These are phyloP conservation scores for Starmerella bacillaris DNA, from an alignment of 805 yeast species.

Conservation along the genomic window DNA sequence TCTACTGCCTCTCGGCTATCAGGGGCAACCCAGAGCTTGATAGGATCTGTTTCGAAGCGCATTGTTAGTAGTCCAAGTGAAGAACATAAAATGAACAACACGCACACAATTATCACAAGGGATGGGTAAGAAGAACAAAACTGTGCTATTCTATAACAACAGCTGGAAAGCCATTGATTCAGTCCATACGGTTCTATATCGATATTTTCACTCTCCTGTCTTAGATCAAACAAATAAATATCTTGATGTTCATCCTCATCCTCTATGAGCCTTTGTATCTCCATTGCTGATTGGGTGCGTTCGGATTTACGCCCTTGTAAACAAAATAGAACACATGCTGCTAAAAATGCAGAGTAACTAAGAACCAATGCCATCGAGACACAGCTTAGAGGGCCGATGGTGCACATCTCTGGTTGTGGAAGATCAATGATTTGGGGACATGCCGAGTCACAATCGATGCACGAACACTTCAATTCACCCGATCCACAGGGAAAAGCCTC, in stretches of 20 bases:
- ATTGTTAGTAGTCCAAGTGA: conserved; percentile 36
- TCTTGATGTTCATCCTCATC: conserved; percentile 20
- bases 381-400: conserved; percentile 49
- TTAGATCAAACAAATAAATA: conserved; percentile 13
- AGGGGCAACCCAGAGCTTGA: conserved; percentile 79
- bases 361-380: conserved; percentile 45
- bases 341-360: conserved; percentile 21
- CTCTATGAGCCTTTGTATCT: conserved; percentile 25
- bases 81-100: conserved; percentile 28
- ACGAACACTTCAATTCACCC: conserved; percentile 39
- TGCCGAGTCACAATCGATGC: conserved; percentile 69
- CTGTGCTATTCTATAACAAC: conserved; percentile 35
- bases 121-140: conserved; percentile 48
- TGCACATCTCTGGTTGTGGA: conserved; percentile 35
- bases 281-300: conserved; percentile 7
- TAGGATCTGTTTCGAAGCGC: conserved; percentile 60
- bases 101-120: conserved; percentile 29
- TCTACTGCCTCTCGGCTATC: conserved; percentile 50
- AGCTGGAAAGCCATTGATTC: conserved; percentile 31
- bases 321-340: conserved; percentile 4
- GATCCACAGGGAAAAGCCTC: conserved; percentile 39
- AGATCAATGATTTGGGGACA: conserved; percentile 37
- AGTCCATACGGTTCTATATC: conserved; percentile 27
- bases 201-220: conserved; percentile 1
- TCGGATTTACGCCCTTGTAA: conserved; percentile 5